Evolutionary conservation across 129 eudicot species (phyloP).

Genomic region (Artemisia annua): DNA sequence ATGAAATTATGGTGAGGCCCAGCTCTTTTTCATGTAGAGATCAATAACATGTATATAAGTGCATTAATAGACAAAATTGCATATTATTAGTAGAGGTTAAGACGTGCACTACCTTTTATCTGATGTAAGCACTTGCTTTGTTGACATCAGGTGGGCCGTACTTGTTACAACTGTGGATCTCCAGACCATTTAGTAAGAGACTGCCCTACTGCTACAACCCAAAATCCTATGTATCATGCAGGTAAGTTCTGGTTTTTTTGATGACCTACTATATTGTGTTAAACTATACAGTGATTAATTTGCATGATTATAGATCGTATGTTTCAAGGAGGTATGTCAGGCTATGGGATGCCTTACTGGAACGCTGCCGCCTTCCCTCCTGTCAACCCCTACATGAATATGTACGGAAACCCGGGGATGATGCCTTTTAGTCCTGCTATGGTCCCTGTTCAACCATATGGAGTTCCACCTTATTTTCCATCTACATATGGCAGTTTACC

Average conservation of each 20-base stretch:
- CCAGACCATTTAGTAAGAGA: constrained; percentile 84
- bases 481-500: constrained; percentile 53
- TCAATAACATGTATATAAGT: background rate
- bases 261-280: background rate
- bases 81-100: background rate
- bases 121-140: constrained; percentile 3
- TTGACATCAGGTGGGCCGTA: constrained; percentile 52
- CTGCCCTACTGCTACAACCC: constrained; percentile 55
- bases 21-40: background rate
- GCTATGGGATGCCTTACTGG: constrained; percentile 68
- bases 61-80: background rate
- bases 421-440: constrained; percentile 54
- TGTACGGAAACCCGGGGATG: constrained; percentile 74
- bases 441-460: constrained; percentile 56
- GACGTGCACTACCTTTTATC: constrained; percentile 16
- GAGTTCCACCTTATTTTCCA: constrained; percentile 51
- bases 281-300: constrained; percentile 9
- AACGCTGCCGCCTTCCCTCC: constrained; percentile 46
- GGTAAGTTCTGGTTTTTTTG: constrained; percentile 38
- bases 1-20: background rate
- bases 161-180: constrained; percentile 83
- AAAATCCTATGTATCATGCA: constrained; percentile 41
- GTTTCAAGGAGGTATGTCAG: constrained; percentile 56
- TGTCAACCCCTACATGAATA: constrained; percentile 52
- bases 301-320: constrained; percentile 35